Conservation (phyloP, 352 stramenopile genomes). For the Phytophthora pinifolia region DNA sequence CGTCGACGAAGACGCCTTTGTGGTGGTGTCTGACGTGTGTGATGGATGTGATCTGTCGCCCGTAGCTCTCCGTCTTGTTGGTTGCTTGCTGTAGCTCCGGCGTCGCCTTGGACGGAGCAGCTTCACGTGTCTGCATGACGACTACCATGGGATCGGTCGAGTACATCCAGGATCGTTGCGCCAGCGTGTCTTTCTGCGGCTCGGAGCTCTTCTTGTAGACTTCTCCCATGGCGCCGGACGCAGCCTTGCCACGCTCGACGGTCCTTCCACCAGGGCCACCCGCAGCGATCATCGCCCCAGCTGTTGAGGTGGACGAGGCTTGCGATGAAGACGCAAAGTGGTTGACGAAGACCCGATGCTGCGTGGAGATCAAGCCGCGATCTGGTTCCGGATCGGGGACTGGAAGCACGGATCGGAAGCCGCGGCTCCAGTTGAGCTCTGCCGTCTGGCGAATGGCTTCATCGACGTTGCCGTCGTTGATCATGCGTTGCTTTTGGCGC, state of each 20-base stretch:
- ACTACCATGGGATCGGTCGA: slow-evolving; percentile 69
- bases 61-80: slow-evolving; percentile 28
- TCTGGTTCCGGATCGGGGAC: slow-evolving; percentile 55
- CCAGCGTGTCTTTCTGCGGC: slow-evolving; percentile 65
- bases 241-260: slow-evolving; percentile 62
- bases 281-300: slow-evolving; percentile 35
- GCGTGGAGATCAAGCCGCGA: slow-evolving; percentile 62
- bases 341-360: slow-evolving; percentile 56
- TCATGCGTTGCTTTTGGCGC: slow-evolving; percentile 49
- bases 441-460: slow-evolving; percentile 55
- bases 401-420: slow-evolving; percentile 60
- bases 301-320: slow-evolving; percentile 13
- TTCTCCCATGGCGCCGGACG: slow-evolving; percentile 64
- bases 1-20: slow-evolving; percentile 65
- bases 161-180: slow-evolving; percentile 81
- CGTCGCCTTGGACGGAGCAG: slow-evolving; percentile 1
- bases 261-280: slow-evolving; percentile 44
- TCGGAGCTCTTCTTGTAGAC: slow-evolving; percentile 55
- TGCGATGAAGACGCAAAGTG: slow-evolving; percentile 32
- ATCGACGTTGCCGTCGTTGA: slow-evolving; percentile 60
- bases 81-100: slow-evolving; percentile 17
- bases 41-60: slow-evolving; percentile 57
- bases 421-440: slow-evolving; percentile 30
- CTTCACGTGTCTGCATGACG: slow-evolving; percentile 38
- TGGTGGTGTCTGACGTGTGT: slow-evolving; percentile 53